phyloP scores from a whole-genome alignment of 139 green algal genomes.

The Desmodesmus armatus region DNA sequence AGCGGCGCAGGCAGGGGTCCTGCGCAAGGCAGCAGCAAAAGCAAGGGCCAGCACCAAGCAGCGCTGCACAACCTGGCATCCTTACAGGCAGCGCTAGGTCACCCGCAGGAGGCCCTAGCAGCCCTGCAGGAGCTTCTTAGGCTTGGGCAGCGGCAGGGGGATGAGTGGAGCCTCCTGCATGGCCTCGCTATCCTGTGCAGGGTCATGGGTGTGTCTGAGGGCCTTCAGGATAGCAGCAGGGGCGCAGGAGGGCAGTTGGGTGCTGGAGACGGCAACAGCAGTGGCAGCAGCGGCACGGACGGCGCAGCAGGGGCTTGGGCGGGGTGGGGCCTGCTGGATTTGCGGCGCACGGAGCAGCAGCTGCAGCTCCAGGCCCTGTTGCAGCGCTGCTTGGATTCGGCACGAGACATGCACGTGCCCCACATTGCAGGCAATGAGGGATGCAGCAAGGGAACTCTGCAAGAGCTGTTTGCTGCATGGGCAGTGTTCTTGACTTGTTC shows the following conservation, averaged over 20 bases:
- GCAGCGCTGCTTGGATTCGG: constrained; percentile 19
- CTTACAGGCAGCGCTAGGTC: constrained; percentile 16
- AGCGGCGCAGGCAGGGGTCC: constrained; percentile 10
- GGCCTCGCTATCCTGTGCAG: constrained; percentile 15
- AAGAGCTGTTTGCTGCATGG: too few species aligned
- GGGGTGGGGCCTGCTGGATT: constrained; percentile 11
- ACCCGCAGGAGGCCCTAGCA: constrained; percentile 11
- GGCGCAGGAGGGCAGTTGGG: too few species aligned
- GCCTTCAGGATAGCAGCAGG: constrained; percentile 24
- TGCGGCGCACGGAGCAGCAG: constrained; percentile 34
- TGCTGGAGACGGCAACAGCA: not conserved
- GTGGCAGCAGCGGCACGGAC: not conserved
- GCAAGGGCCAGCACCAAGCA: constrained; percentile 6
- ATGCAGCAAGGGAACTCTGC: too few species aligned
- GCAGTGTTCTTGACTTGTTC: too few species aligned
- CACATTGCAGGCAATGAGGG: too few species aligned
- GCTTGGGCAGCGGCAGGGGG: constrained; percentile 24
- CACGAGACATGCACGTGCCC: constrained; percentile 29
- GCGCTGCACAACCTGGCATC: constrained; percentile 26
- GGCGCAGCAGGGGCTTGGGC: constrained; percentile 14
- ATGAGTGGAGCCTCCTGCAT: constrained; percentile 41
- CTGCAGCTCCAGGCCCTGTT: constrained; percentile 36
- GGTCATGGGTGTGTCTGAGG: constrained; percentile 32
- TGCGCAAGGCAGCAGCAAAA: constrained; percentile 13
- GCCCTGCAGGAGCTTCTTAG: constrained; percentile 25